These are phyloP conservation scores for Carallia pectinifolia DNA, from an alignment of 345 rosid species.

Conservation along the genomic window DNA sequence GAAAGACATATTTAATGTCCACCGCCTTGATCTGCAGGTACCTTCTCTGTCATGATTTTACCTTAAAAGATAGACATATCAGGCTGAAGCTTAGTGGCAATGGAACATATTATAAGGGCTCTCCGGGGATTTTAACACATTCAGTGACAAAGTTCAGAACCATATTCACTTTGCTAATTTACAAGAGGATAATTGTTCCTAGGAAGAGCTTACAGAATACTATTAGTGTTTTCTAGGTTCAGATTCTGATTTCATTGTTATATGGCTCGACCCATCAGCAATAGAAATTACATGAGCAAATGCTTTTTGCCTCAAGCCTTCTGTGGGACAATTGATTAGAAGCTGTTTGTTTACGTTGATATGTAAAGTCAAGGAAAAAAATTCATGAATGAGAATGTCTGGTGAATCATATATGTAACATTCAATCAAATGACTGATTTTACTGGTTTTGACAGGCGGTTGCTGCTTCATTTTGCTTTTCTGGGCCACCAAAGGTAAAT, in stretches of 20 bases:
- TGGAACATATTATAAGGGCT: not conserved
- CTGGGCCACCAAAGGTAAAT: constrained; percentile 82
- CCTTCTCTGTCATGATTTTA: not conserved
- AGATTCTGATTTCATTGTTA: too few relatives aligned
- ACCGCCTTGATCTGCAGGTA: constrained; percentile 92
- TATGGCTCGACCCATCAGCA: too few relatives aligned
- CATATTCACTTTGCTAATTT: constrained; percentile 2
- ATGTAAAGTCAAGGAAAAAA: too few relatives aligned
- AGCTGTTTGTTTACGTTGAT: not conserved
- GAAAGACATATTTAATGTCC: constrained; percentile 93
- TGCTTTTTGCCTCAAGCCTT: not conserved
- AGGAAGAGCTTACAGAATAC: not conserved
- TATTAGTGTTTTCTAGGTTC: too few relatives aligned
- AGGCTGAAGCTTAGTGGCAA: not conserved
- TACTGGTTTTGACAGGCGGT: constrained; percentile 60
- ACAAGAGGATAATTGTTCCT: not conserved
- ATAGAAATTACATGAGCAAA: not conserved
- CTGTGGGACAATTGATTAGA: not conserved
- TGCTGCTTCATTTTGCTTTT: constrained; percentile 87
- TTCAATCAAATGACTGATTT: not conserved
- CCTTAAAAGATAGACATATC: not conserved
- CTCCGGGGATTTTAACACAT: not conserved
- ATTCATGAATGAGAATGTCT: too few relatives aligned
- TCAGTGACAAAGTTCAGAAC: not conserved
- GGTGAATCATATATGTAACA: not conserved